Base-by-base conservation (phyloP, 106 monocot genomes). In the Apostasia shenzhenica region DNA sequence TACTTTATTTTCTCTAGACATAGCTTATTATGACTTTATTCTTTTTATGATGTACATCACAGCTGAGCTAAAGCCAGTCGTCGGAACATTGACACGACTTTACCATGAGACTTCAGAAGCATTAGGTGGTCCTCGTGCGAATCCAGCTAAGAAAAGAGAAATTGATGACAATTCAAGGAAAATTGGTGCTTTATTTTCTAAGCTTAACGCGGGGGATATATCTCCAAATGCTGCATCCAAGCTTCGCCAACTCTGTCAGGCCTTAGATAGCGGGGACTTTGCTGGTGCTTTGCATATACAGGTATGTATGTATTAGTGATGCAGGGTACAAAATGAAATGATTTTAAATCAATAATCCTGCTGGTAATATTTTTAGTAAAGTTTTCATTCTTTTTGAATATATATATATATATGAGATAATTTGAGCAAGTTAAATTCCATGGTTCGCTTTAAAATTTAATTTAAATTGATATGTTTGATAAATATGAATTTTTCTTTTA, bases 81-180 rank as follows among this genome's bases (percentile, higher is more conserved):
- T 92, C 53, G 38, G 71, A n/a, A 92, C 97, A 9, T 77, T 99
- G 67, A 92, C 92, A 1, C 84, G 87, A 76, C 80, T 99, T 38
- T 99, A 82, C 72, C 72, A 85, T 73, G 92, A 99, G 72, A 81
- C 92, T 41, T 82, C 92, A 64, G 85, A 85, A 73, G 89, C 89
- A 61, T 58, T 90, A 41, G 97, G 95, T 52, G 95, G 97, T 46
- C 57, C 83, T 8, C 84, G 78, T 57, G 89, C 84, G 64, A 86
- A 85, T 80, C 79, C 83, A 68, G 66, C 89, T 64, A 99, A 85
- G 72, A 99, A 87, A 61, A 75, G 97, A 55, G 97, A 99, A 70
- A 90, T 99, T 50, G 97, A 99, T 13, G 97, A 99, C 59, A 99
- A 89, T 61, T 99, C 97, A 14, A 89, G 70, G 60, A 99, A 90